Conservation (phyloP, 2,329 filamentous ascomycete genomes). For the Aspergillus intermedius region DNA sequence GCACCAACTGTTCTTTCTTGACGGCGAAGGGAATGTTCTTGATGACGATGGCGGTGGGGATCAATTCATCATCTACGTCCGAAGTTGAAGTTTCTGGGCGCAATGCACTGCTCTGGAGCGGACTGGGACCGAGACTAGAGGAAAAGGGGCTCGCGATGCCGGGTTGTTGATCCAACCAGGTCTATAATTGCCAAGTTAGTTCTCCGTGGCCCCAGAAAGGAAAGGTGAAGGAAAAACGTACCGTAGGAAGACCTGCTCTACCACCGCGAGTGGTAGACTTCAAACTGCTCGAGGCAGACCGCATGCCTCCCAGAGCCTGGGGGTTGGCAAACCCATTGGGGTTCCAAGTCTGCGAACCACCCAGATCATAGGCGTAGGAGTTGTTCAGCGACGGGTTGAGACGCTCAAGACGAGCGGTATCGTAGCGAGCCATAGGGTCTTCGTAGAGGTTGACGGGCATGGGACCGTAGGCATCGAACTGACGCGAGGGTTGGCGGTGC, state of each 20-base stretch:
- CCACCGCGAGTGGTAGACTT: constrained; percentile 49
- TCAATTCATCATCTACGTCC: constrained; percentile 68
- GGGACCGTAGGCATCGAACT: constrained; percentile 67
- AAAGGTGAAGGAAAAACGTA: constrained; percentile 43
- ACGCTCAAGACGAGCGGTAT: constrained; percentile 50
- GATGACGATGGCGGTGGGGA: constrained; percentile 96
- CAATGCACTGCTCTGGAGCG: constrained; percentile 36
- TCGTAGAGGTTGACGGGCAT: constrained; percentile 68
- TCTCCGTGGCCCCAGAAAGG: no score
- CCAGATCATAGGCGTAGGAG: constrained; percentile 63
- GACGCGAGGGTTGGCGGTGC: constrained; percentile 67
- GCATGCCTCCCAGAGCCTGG: constrained; percentile 58
- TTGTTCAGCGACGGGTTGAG: constrained; percentile 53
- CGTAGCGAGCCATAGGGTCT: constrained; percentile 54
- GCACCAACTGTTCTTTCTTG: constrained; percentile 89
- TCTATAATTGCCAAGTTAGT: constrained; percentile 36
- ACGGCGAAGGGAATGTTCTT: constrained; percentile 99
- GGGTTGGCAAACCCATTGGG: constrained; percentile 64
- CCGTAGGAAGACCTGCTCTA: constrained; percentile 62
- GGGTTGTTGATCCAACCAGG: constrained; percentile 56
- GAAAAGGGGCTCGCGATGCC: constrained; percentile 43
- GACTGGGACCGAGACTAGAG: constrained; percentile 34
- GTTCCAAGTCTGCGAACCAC: constrained; percentile 70
- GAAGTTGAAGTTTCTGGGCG: constrained; percentile 36
- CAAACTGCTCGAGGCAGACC: constrained; percentile 50